Base-by-base conservation (phyloP, 768 basidiomycete species). In the Coprinellus micaceus region DNA sequence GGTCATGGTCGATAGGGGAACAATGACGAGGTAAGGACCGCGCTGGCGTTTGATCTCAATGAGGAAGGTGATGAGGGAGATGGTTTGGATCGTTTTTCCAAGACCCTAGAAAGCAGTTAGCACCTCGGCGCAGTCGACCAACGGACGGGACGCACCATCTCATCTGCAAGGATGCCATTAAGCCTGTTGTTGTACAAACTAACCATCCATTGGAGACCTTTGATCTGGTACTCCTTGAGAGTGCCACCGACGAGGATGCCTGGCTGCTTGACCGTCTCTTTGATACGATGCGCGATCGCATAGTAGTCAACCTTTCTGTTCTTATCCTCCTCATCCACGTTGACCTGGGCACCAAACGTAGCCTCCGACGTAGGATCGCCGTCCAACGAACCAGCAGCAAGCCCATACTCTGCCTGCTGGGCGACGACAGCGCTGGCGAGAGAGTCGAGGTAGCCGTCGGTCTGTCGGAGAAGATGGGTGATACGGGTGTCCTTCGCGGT, bases 401-500 rank as follows among this genome's bases (percentile, higher is more conserved):
- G 71, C 4, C 81, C 82, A 21, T 77, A 71, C 60, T 94, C 91
- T 52, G 78, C 86, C 74, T 99, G 96, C 69, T 99, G 96, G 9
- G 89, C 89, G 54, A 86, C 81, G 57, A 99, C 95, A 29, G 95
- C 94, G 57, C 94, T 89, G 1, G 96, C 91, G 24, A 99, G 85
- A 7, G 91, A 93, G 67, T 98, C 96, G 63, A 99, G 86, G 74
- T 94, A 99, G 0, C 85, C 64, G 64, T 99, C 96, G 9, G 97
- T 99, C 74, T 98, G 96, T 44, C 88, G 80, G 55, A 99, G 77
- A 25, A 98, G 77, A 72, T 98, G 97, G 0, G 95, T 97, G 73
- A 99, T 98, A 72, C 97, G 89, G 10, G 96, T 98, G 66, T 99
- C 97, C 71, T 99, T 99, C 56, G 96, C 96, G 17, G 95, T 97